Evolutionary conservation across 2,329 filamentous ascomycete species (phyloP), one percentile per base, ranked within the genome.

Genomic region (Epicoccum sorghinum): DNA sequence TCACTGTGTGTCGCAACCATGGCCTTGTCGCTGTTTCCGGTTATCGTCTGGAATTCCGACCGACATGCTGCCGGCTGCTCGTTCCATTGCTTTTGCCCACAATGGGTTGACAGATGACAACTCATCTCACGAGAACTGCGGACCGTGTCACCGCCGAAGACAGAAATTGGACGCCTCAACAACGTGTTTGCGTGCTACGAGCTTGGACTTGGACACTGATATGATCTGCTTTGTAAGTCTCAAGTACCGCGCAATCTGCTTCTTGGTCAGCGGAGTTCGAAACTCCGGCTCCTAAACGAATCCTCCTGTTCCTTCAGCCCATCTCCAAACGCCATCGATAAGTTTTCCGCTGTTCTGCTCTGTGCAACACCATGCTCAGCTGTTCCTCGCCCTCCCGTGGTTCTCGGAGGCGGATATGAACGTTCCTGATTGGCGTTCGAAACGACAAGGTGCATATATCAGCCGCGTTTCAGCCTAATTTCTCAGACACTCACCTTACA

Each of bases 391-490:
- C 12, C n/a, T 35, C n/a, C 30, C 38, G n/a, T 36, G 27, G 14
- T 30, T 23, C 8, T 18, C 13, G 41, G 3, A 33, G 44, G 27
- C 25, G 4, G 25, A 44, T 18, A 24, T 14, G 5, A 29, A 18
- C n/a, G 12, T 18, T 4, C 7, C 14, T 46, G 44, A 47, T 53
- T 47, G 39, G 44, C 32, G 25, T 12, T 48, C 6, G n/a, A 39
- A 38, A 44, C 27, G 25, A 35, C 25, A 27, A 25, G 37, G 52
- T 41, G 24, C 8, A 32, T 13, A 41, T 7, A 33, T 23, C 25
- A 53, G 27, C 52, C 51, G 47, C 23, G 65, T 67, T 67, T 67
- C 65, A 67, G 65, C 59, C 61, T 61, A 41, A 50, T 39, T 56
- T 46, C 62, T 66, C 61, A 62, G 55, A 67, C 65, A 61, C 56